Evolutionary conservation across 2,329 filamentous ascomycete species (phyloP), one percentile per base, ranked within the genome.

Genomic region (Arthroderma sp.): DNA sequence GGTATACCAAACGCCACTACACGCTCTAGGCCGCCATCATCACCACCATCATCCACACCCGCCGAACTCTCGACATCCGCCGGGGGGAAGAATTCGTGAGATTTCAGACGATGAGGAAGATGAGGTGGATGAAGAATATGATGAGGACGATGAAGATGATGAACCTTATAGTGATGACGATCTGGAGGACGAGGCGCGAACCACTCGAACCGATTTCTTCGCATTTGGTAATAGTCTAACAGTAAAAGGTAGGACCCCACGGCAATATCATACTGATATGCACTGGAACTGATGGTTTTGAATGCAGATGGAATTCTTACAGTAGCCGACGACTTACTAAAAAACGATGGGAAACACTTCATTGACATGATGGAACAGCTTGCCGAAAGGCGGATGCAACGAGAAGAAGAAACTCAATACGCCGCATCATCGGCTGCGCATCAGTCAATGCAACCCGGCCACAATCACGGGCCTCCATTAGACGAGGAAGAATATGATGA

Each of bases 311-410:
- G 91, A 61, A 95, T 98, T 66, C 80, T 98, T 62, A 98, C 91
- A 53, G 91, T 98, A 60, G 91, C 91, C 63, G 91, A 98, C 71
- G 91, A 98, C 68, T 74, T 98, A 53, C 77, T 98, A 51, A 96
- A 96, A 66, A 98, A 98, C 66, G 91, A 98, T 65, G 91, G 91
- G 58, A 94, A 94, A 66, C 94, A 94, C 61, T 98, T 98, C 69
- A 98, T 98, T 66, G 91, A 98, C 64, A 98, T 98, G 91, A 98
- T 98, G 91, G 91, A 98, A 65, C 89, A 96, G 68, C 76, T 98
- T 56, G 91, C 91, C 33, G 91, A 98, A 68, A 85, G 89, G 57
- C 80, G 91, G 56, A 95, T 98, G 89, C 85, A 88, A 60, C 82
- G 91, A 55, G 89, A 96, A 69, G 88, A 91, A 67, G 87, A 95